Conservation (phyloP, 2,329 filamentous ascomycete species). For the Apiospora marii region DNA sequence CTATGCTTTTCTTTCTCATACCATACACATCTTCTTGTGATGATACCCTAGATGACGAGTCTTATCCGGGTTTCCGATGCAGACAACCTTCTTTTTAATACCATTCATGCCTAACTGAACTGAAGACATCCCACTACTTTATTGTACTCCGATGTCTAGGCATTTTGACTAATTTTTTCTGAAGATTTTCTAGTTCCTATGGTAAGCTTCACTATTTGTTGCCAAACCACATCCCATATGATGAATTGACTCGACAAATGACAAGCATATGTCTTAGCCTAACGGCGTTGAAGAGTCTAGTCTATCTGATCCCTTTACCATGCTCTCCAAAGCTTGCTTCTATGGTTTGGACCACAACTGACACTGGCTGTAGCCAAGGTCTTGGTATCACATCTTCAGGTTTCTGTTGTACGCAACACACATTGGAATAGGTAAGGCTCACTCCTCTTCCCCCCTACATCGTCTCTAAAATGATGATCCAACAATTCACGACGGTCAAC, state of each 20-base stretch:
- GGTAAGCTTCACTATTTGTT: constrained; percentile 9
- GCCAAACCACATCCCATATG: constrained; percentile 57
- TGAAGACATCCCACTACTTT: constrained; percentile 24
- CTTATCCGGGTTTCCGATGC: constrained; percentile 69
- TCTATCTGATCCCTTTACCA: constrained; percentile 26
- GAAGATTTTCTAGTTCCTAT: constrained; percentile 23
- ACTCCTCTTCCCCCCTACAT: constrained; percentile 26
- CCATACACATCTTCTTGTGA: constrained; percentile 49
- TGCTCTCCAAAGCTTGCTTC: neutral
- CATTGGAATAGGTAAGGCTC: constrained; percentile 30
- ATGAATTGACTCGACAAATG: constrained; percentile 85
- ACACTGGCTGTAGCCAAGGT: constrained; percentile 30
- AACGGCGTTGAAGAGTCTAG: constrained; percentile 56
- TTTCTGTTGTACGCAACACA: neutral
- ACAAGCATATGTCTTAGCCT: constrained; percentile 99
- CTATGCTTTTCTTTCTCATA: constrained; percentile 27
- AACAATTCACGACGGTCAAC: constrained; percentile 86
- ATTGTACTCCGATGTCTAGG: neutral
- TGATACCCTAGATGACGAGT: constrained; percentile 68
- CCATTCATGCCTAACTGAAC: constrained; percentile 68
- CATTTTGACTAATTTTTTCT: constrained; percentile 13
- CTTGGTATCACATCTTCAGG: neutral
- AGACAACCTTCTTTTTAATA: constrained; percentile 64
- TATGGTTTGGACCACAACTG: constrained; percentile 38
- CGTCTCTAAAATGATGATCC: constrained; percentile 69